Percentiles rank a stretch among this genome's conserved stretches.
These are phyloP conservation scores for Cercophora scortea DNA, from an alignment of 495 filamentous ascomycete species.

Conservation along the genomic window DNA sequence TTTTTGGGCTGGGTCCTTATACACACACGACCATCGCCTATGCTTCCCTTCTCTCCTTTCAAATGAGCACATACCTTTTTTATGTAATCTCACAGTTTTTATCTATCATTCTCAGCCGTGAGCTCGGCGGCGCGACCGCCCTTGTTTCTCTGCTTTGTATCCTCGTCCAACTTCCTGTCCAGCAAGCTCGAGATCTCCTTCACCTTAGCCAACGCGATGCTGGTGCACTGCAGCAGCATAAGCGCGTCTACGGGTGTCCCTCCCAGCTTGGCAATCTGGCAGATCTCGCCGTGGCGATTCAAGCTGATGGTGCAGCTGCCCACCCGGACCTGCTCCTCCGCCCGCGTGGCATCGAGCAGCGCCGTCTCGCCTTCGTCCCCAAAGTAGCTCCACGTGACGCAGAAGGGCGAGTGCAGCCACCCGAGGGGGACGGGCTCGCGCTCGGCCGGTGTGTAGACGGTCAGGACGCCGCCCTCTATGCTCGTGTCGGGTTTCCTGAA, in stretches of 20 bases:
- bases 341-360: slow-evolving; percentile 67
- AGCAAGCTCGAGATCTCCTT: slow-evolving; percentile 69
- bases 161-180: slow-evolving; percentile 63
- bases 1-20: slow-evolving; percentile 3
- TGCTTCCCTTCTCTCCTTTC: slow-evolving; percentile 6
- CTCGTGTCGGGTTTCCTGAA: slow-evolving; percentile 83
- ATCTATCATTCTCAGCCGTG: slow-evolving; percentile 75
- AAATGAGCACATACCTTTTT: too few species aligned
- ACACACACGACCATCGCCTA: slow-evolving; percentile 1
- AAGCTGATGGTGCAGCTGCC: slow-evolving; percentile 78
- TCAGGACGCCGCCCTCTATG: slow-evolving; percentile 72
- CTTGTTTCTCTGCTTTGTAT: slow-evolving; percentile 66
- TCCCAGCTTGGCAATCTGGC: slow-evolving; percentile 81
- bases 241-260: slow-evolving; percentile 74
- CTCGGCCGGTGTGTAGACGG: slow-evolving; percentile 74
- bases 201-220: slow-evolving; percentile 63
- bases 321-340: slow-evolving; percentile 81
- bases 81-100: slow-evolving; percentile 9
- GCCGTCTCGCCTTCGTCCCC: slow-evolving; percentile 53
- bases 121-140: slow-evolving; percentile 69
- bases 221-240: slow-evolving; percentile 60
- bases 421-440: slow-evolving; percentile 81
- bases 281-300: slow-evolving; percentile 86
- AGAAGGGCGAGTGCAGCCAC: slow-evolving; percentile 83
- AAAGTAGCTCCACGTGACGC: slow-evolving; percentile 76